Percentiles rank a stretch among this genome's conserved stretches.
phyloP scores from a whole-genome alignment of 2,329 filamentous ascomycete genomes.

The Colletotrichum acutatum region DNA sequence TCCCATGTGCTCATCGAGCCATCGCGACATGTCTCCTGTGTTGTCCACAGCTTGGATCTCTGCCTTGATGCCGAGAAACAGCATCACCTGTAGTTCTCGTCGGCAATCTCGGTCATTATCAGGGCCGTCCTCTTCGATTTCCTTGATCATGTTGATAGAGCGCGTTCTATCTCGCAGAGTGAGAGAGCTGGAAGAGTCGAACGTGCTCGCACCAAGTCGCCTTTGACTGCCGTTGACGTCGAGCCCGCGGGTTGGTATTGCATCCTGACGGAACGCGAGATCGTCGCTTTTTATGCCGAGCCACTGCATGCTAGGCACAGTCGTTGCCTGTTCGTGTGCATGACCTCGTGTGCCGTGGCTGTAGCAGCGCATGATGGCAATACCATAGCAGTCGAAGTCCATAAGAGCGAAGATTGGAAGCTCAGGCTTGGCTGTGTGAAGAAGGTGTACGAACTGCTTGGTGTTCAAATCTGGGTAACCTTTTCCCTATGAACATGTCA shows the following conservation, averaged over 20 bases:
- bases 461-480: slow-evolving; percentile 84
- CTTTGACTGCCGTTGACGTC: not conserved
- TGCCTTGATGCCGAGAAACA: slow-evolving; percentile 78
- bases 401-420: slow-evolving; percentile 73
- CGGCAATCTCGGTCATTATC: slow-evolving; percentile 52
- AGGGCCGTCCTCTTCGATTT: slow-evolving; percentile 42
- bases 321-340: slow-evolving; percentile 66
- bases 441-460: slow-evolving; percentile 68
- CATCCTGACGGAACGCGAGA: slow-evolving; percentile 40
- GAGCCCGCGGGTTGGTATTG: not conserved
- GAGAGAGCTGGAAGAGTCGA: slow-evolving; percentile 46
- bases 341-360: slow-evolving; percentile 74
- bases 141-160: slow-evolving; percentile 64
- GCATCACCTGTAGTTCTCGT: slow-evolving; percentile 76
- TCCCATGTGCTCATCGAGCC: slow-evolving; percentile 59
- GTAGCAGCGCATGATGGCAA: slow-evolving; percentile 80
- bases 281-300: slow-evolving; percentile 68
- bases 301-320: slow-evolving; percentile 67
- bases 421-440: slow-evolving; percentile 59
- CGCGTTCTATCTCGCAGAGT: slow-evolving; percentile 67
- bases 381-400: slow-evolving; percentile 82
- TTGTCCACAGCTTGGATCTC: slow-evolving; percentile 80
- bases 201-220: not conserved
- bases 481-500: slow-evolving; percentile 69
- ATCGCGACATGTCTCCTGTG: slow-evolving; percentile 58